Conservation (phyloP, 2,329 filamentous ascomycete species). For the Zalaria obscura region DNA sequence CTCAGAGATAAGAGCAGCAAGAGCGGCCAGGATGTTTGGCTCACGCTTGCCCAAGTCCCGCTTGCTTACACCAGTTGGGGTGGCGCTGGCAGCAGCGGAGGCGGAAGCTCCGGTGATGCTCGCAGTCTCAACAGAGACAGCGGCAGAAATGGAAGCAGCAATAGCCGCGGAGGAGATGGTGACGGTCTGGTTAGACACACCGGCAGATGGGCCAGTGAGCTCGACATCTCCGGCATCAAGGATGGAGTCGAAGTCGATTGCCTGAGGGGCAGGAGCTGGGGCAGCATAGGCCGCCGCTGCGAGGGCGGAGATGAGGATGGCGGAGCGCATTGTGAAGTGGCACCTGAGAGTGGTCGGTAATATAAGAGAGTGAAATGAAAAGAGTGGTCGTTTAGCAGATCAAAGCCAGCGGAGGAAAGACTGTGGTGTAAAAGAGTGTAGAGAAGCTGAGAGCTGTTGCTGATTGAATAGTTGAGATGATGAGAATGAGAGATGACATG, state of each 20-base stretch:
- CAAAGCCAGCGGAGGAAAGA: background rate
- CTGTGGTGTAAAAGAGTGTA: slow-evolving; percentile 1
- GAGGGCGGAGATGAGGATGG: slow-evolving; percentile 6
- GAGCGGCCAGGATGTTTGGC: background rate
- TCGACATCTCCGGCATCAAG: slow-evolving; percentile 6
- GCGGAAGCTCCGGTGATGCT: slow-evolving; percentile 9
- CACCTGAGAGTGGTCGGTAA: too few species aligned
- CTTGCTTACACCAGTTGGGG: slow-evolving; percentile 4
- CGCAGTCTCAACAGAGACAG: too few species aligned
- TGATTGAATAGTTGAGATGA: slow-evolving; percentile 2
- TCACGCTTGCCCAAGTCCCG: slow-evolving; percentile 3
- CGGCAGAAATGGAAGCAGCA: background rate
- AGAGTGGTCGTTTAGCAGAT: too few species aligned
- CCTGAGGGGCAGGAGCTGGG: slow-evolving; percentile 9
- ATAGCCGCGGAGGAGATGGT: slow-evolving; percentile 1
- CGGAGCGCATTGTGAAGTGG: slow-evolving; percentile 4
- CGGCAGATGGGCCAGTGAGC: slow-evolving; percentile 8
- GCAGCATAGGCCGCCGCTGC: slow-evolving; percentile 9
- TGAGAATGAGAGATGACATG: slow-evolving; percentile 3
- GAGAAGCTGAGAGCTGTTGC: background rate
- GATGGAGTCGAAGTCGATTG: slow-evolving; percentile 9
- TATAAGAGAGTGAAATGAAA: too few species aligned
- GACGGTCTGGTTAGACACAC: slow-evolving; percentile 6
- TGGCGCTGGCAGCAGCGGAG: slow-evolving; percentile 5
- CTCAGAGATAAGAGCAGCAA: slow-evolving; percentile 1